phyloP scores from a whole-genome alignment of 169 alveolate species.

The Plasmodium chabaudi region DNA sequence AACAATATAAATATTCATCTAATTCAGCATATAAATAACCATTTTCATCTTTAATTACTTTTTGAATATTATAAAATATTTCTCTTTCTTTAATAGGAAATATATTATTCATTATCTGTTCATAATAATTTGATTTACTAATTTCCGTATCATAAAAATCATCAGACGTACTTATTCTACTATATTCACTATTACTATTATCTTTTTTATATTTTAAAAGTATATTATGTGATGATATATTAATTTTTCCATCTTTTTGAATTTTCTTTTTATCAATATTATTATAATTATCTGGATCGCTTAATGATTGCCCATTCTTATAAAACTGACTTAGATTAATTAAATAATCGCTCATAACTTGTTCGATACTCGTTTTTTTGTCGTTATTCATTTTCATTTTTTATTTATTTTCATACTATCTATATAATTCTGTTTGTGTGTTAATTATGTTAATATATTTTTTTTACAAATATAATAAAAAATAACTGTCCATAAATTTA shows the following conservation, averaged over 20 bases:
- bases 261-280: neutral
- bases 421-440: no score
- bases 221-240: neutral
- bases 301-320: constrained; percentile 5
- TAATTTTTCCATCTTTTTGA: neutral
- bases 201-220: neutral
- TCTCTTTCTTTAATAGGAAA: constrained; percentile 42
- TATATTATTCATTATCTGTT: constrained; percentile 19
- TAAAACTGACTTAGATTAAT: constrained; percentile 33
- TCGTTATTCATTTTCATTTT: constrained; percentile 43
- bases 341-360: constrained; percentile 56
- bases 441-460: no score
- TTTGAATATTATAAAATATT: constrained; percentile 15
- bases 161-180: neutral
- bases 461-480: no score
- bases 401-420: neutral
- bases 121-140: constrained; percentile 7
- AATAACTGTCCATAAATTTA: no score
- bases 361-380: constrained; percentile 35
- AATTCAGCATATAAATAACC: constrained; percentile 15
- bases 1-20: constrained; percentile 44
- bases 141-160: neutral
- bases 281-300: constrained; percentile 15
- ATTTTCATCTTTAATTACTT: constrained; percentile 19
- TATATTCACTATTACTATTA: neutral